Conservation (phyloP, 192 early-diverging fungal genomes). For the Backusella tuberculispora region DNA sequence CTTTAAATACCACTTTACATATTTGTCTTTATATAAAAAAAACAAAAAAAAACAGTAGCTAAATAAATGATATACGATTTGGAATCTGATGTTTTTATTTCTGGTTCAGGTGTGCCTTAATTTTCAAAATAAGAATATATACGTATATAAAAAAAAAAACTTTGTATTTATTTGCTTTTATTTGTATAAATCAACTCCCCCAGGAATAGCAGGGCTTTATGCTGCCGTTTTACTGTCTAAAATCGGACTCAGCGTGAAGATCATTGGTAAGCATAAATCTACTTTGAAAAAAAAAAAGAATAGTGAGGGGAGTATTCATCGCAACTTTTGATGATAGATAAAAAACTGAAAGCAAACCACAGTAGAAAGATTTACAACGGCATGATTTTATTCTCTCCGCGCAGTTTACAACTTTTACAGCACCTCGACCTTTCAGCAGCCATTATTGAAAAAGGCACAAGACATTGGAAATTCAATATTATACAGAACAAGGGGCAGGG, state of each 20-base stretch:
- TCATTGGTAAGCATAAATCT: constrained; percentile 23
- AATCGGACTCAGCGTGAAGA: constrained; percentile 24
- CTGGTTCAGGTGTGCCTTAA: constrained; percentile 24
- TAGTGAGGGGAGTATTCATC: neutral
- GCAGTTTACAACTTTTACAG: constrained; percentile 25
- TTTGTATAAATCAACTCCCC: neutral
- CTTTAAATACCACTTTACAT: neutral
- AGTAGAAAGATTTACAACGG: constrained; percentile 21
- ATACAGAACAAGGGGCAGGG: constrained; percentile 18
- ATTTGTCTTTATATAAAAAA: neutral
- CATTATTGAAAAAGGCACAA: constrained; percentile 14
- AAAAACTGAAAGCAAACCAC: neutral
- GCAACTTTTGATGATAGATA: neutral
- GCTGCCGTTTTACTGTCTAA: constrained; percentile 20
- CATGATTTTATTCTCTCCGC: constrained; percentile 23
- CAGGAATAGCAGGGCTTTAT: constrained; percentile 25
- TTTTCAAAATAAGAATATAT: neutral
- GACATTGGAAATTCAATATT: constrained; percentile 24
- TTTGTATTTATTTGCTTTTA: constrained; percentile 1
- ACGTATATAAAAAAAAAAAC: neutral
- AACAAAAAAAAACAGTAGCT: neutral
- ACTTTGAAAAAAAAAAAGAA: constrained; percentile 8
- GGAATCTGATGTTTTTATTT: constrained; percentile 26
- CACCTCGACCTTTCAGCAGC: constrained; percentile 7
- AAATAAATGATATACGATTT: neutral